phyloP scores from a whole-genome alignment of 1,284 basidiomycete genomes.

The Puccinia hordei region DNA sequence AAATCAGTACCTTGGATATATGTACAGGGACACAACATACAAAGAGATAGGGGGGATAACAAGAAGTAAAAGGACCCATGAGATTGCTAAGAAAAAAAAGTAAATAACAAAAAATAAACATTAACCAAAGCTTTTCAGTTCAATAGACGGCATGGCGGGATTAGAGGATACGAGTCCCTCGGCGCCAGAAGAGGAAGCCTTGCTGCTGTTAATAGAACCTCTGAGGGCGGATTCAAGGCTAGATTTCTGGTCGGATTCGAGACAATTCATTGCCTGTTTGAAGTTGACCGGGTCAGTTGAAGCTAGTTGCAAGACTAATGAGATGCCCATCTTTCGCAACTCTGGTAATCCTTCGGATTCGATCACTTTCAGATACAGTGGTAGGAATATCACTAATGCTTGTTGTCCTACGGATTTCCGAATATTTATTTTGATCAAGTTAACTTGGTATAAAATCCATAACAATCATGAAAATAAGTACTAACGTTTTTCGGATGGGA shows the following conservation, averaged over 20 bases:
- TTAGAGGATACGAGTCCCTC: not conserved
- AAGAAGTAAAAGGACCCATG: slow-evolving; percentile 63
- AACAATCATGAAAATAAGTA: not conserved
- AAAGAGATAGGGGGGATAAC: slow-evolving; percentile 68
- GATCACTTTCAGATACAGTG: slow-evolving; percentile 39
- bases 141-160: slow-evolving; percentile 23
- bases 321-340: slow-evolving; percentile 9
- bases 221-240: slow-evolving; percentile 27
- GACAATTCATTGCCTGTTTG: slow-evolving; percentile 37
- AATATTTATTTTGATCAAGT: not conserved
- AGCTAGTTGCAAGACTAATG: slow-evolving; percentile 33
- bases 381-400: slow-evolving; percentile 35
- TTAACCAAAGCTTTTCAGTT: slow-evolving; percentile 46
- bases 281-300: slow-evolving; percentile 17
- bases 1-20: slow-evolving; percentile 62
- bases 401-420: slow-evolving; percentile 35
- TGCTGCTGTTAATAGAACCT: slow-evolving; percentile 12
- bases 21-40: slow-evolving; percentile 59
- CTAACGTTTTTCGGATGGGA: slow-evolving; percentile 37
- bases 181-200: not conserved
- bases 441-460: not conserved
- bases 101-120: no score
- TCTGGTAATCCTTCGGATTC: not conserved
- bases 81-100: slow-evolving; percentile 33
- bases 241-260: slow-evolving; percentile 14